Evolutionary conservation across 2,329 filamentous ascomycete species (phyloP).

Genomic region (Alternaria infectoria): DNA sequence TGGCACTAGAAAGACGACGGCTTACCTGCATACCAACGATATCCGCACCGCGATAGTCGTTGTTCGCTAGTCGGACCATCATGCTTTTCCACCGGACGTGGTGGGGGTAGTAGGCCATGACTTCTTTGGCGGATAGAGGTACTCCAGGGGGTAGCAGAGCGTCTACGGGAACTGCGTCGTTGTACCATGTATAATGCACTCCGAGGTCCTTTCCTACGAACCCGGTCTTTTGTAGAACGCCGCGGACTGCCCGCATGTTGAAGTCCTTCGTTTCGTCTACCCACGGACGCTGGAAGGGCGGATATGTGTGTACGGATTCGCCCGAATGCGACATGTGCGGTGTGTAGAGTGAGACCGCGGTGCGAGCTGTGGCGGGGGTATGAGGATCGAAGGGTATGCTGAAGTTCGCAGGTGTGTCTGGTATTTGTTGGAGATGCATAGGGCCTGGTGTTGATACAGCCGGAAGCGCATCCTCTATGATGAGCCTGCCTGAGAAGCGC

Average conservation of each 20-base stretch:
- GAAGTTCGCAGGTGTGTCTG: not conserved
- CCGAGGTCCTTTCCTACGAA: not conserved
- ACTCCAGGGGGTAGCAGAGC: slow-evolving; percentile 35
- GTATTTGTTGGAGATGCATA: not conserved
- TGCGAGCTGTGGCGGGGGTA: not conserved
- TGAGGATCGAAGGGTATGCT: not conserved
- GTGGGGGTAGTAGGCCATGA: slow-evolving; percentile 37
- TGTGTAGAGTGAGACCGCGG: not conserved
- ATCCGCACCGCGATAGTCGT: slow-evolving; percentile 26
- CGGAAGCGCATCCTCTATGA: slow-evolving; percentile 1
- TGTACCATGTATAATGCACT: slow-evolving; percentile 25
- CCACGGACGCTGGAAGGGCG: slow-evolving; percentile 21
- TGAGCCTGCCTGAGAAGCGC: slow-evolving; percentile 15
- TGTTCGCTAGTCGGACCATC: slow-evolving; percentile 30
- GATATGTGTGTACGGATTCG: not conserved
- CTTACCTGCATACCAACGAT: slow-evolving; percentile 30
- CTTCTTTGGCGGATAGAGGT: slow-evolving; percentile 32
- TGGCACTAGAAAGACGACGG: not conserved
- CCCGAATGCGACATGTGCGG: not conserved
- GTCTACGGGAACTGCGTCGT: slow-evolving; percentile 21
- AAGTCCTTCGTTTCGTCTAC: slow-evolving; percentile 27
- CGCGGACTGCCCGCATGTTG: slow-evolving; percentile 13
- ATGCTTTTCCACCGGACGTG: slow-evolving; percentile 31
- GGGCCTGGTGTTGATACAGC: not conserved
- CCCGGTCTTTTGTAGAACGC: not conserved